Percentiles rank a stretch among this genome's conserved stretches.
Evolutionary conservation across 805 yeast genomes (phyloP).

Genomic region (Cyberlindnera euphorbiae): DNA sequence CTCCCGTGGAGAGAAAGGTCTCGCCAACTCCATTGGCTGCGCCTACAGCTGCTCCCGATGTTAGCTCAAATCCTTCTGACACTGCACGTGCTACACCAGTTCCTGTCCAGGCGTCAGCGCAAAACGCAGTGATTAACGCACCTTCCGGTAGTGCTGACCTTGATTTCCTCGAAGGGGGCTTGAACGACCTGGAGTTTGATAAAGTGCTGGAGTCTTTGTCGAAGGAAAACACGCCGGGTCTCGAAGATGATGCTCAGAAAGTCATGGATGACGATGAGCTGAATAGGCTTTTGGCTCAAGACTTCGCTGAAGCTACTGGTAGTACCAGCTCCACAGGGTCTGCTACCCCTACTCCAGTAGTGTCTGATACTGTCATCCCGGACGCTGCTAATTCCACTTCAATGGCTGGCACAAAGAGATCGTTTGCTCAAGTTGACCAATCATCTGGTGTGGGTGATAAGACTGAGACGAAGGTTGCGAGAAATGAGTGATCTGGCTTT

Average conservation of each 20-base stretch:
- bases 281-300: constrained; percentile 21
- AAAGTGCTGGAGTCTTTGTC: constrained; percentile 25
- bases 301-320: constrained; percentile 12
- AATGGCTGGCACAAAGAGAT: too few species aligned
- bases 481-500: background rate
- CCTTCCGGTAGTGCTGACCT: constrained; percentile 1
- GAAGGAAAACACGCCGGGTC: constrained; percentile 25
- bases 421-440: background rate
- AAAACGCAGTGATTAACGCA: too few species aligned
- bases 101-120: too few species aligned
- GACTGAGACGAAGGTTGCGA: too few species aligned
- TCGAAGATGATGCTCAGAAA: constrained; percentile 11
- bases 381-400: too few species aligned
- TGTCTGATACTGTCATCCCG: too few species aligned
- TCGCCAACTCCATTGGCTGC: background rate
- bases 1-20: too few species aligned
- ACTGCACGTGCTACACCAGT: too few species aligned
- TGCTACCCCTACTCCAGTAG: too few species aligned
- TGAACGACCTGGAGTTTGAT: constrained; percentile 25
- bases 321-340: too few species aligned
- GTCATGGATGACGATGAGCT: constrained; percentile 25
- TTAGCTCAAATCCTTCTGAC: too few species aligned
- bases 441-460: background rate
- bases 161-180: constrained; percentile 6
- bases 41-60: background rate